Evolutionary conservation across 2,329 filamentous ascomycete species (phyloP).

Genomic region (Neopestalotiopsis sp.): DNA sequence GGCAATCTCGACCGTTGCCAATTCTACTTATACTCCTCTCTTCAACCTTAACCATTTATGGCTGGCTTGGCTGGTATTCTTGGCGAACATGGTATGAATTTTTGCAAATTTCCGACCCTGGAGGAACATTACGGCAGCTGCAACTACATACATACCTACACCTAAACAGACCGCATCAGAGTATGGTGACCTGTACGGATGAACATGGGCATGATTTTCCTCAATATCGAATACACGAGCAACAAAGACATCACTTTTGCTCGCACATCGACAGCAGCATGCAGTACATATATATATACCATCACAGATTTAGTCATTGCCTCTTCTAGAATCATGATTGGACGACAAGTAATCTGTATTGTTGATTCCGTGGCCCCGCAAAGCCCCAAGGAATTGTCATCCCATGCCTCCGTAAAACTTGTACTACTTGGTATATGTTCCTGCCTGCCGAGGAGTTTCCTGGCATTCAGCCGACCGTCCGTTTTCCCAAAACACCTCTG

Average conservation of each 20-base stretch:
- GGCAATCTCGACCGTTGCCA: background rate
- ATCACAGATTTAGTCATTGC: background rate
- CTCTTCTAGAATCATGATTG: background rate
- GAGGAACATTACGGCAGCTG: background rate
- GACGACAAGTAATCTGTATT: background rate
- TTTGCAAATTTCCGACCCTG: background rate
- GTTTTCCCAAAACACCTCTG: background rate
- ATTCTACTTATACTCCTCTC: background rate
- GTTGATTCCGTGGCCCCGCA: conserved; percentile 4
- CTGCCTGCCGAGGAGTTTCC: background rate
- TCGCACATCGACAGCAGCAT: no score
- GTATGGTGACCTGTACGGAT: no score
- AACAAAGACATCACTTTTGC: no score
- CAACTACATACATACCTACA: no score
- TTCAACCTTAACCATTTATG: background rate
- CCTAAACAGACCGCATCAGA: no score
- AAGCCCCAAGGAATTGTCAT: conserved; percentile 13
- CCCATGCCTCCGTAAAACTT: background rate
- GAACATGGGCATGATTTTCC: no score
- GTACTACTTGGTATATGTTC: background rate
- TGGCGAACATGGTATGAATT: background rate
- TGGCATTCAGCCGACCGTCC: background rate
- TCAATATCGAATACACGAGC: no score
- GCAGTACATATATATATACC: background rate
- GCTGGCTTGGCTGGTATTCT: background rate